phyloP scores from a whole-genome alignment of 169 alveolate genomes.

The Plasmodium adleri region DNA sequence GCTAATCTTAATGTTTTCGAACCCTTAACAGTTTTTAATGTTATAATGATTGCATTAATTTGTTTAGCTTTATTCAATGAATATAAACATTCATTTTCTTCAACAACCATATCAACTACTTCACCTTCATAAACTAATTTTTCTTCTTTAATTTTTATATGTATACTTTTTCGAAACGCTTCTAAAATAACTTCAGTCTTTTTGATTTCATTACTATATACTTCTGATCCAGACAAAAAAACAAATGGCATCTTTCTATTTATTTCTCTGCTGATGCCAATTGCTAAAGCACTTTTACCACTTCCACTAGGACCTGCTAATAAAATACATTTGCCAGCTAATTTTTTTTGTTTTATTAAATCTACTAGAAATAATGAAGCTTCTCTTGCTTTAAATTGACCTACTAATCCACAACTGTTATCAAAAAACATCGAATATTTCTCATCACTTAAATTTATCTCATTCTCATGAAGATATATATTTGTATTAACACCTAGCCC shows the following conservation, averaged over 20 bases:
- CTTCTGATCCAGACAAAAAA: conserved; percentile 99
- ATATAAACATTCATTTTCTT: conserved; percentile 84
- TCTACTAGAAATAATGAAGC: conserved; percentile 99
- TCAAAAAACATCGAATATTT: conserved; percentile 80
- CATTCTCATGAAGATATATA: conserved; percentile 73
- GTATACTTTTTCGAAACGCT: conserved; percentile 99
- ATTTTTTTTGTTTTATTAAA: conserved; percentile 96
- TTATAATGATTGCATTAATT: conserved; percentile 94
- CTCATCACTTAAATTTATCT: conserved; percentile 74
- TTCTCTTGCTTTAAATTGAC: conserved; percentile 99
- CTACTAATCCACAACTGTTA: conserved; percentile 95
- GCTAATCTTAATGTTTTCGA: conserved; percentile 97
- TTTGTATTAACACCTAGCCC: conserved; percentile 98
- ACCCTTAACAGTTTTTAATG: conserved; percentile 98
- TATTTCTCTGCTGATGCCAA: conserved; percentile 98
- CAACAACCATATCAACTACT: conserved; percentile 84
- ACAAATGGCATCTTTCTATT: conserved; percentile 99
- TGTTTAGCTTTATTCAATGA: conserved; percentile 89
- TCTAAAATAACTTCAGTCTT: conserved; percentile 99
- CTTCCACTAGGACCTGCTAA: conserved; percentile 98
- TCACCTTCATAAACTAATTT: conserved; percentile 95
- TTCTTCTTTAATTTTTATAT: conserved; percentile 97
- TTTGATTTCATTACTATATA: conserved; percentile 98
- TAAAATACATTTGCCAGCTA: conserved; percentile 95
- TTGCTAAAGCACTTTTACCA: conserved; percentile 99